Conservation (phyloP, 2,329 filamentous ascomycete species). For the Scedosporium boydii region DNA sequence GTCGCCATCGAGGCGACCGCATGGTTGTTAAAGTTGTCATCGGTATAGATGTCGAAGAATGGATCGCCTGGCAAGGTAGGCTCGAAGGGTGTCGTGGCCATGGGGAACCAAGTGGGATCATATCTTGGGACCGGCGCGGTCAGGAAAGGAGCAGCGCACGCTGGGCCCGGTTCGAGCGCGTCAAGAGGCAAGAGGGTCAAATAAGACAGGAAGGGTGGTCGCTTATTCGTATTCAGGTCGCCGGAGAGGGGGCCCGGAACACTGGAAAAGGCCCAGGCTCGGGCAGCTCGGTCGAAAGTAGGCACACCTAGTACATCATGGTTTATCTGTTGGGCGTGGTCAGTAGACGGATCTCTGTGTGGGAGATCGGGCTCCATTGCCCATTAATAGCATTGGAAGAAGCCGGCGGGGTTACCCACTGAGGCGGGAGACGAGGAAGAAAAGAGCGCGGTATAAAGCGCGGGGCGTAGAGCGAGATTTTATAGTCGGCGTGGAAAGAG, state of each 20-base stretch:
- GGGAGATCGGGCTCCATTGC: background rate
- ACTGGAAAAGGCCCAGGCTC: background rate
- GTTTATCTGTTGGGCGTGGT: conserved; percentile 2
- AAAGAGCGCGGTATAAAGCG: background rate
- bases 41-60: conserved; percentile 47
- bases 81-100: conserved; percentile 43
- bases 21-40: conserved; percentile 18
- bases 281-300: background rate
- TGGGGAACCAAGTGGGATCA: conserved; percentile 21
- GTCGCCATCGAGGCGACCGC: conserved; percentile 16
- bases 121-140: background rate
- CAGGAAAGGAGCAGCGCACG: background rate
- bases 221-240: background rate
- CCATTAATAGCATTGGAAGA: background rate
- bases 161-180: background rate
- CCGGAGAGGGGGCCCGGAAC: background rate
- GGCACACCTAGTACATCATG: conserved; percentile 2
- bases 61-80: conserved; percentile 30
- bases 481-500: background rate
- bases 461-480: background rate
- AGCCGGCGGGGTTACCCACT: conserved; percentile 1
- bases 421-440: background rate
- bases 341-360: background rate
- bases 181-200: background rate
- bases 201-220: background rate